Percentiles rank a stretch among this genome's conserved stretches.
Conservation (phyloP, 495 filamentous ascomycete genomes). For the Apiosordaria backusii region DNA sequence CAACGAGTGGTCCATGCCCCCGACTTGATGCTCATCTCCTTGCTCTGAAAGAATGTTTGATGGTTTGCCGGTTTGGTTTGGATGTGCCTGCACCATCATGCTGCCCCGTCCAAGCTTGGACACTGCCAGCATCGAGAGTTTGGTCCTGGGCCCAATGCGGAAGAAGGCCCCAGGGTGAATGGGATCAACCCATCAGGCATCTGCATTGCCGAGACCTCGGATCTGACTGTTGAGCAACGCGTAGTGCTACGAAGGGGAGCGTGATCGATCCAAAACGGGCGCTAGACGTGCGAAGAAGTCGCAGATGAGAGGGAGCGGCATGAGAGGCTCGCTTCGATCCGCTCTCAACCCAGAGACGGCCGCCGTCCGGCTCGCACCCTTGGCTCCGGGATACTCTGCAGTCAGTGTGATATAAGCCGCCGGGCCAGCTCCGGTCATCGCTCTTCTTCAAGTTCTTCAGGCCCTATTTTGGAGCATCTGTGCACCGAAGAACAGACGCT, state of each 20-base stretch:
- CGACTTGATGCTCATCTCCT: constrained; percentile 16
- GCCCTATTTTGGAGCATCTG: constrained; percentile 29
- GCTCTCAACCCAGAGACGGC: constrained; percentile 24
- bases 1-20: constrained; percentile 22
- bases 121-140: constrained; percentile 18
- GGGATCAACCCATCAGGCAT: constrained; percentile 20
- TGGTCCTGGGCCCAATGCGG: constrained; percentile 23
- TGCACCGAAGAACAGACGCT: constrained; percentile 21
- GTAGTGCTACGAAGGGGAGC: constrained; percentile 19
- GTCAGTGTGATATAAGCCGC: constrained; percentile 28
- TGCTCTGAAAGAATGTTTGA: constrained; percentile 18
- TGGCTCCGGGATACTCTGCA: constrained; percentile 18
- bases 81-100: constrained; percentile 13
- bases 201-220: constrained; percentile 24
- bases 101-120: constrained; percentile 6
- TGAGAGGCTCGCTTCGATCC: constrained; percentile 33
- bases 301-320: constrained; percentile 16
- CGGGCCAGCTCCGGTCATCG: constrained; percentile 20
- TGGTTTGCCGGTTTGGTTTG: constrained; percentile 17
- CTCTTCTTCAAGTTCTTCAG: constrained; percentile 21
- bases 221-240: constrained; percentile 19
- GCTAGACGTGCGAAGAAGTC: constrained; percentile 21
- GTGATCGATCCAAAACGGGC: neutral
- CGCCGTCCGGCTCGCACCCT: constrained; percentile 25
- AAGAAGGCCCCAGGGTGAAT: constrained; percentile 22